phyloP scores from a whole-genome alignment of 2,329 filamentous ascomycete genomes.

The Fusarium kyushuense region DNA sequence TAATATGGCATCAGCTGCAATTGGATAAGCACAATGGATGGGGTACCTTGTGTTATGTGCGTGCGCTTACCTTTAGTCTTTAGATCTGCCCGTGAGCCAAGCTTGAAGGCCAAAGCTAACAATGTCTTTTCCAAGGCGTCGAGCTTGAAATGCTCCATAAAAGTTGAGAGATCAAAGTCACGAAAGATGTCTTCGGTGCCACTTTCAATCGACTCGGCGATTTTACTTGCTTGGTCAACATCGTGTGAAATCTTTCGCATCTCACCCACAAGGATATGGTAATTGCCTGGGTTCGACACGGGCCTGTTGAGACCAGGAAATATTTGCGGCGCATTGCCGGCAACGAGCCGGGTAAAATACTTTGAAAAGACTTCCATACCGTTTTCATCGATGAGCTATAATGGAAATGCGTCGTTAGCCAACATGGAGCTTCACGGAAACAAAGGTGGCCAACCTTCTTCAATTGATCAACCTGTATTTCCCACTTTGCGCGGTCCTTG shows the following conservation, averaged over 20 bases:
- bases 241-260: constrained; percentile 88
- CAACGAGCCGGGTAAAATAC: constrained; percentile 93
- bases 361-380: constrained; percentile 99
- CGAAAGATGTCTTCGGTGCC: constrained; percentile 93
- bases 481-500: constrained; percentile 90
- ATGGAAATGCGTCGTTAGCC: constrained; percentile 36
- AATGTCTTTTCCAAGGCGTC: constrained; percentile 90
- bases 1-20: constrained; percentile 86
- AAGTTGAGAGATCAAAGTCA: constrained; percentile 95
- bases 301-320: constrained; percentile 83
- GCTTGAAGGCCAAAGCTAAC: constrained; percentile 88
- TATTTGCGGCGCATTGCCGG: constrained; percentile 90
- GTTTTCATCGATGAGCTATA: constrained; percentile 92
- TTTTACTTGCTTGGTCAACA: constrained; percentile 85
- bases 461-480: constrained; percentile 90
- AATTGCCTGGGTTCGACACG: constrained; percentile 81
- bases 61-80: constrained; percentile 82
- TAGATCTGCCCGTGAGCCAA: constrained; percentile 81
- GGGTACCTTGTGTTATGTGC: neutral
- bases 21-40: constrained; percentile 57
- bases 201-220: constrained; percentile 92
- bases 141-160: constrained; percentile 95
- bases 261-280: constrained; percentile 84
- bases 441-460: constrained; percentile 73
- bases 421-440: neutral